Percentiles rank a stretch among this genome's conserved stretches.
Evolutionary conservation across 805 yeast species (phyloP).

Genomic region (Yamadazyma paraphyllophila): DNA sequence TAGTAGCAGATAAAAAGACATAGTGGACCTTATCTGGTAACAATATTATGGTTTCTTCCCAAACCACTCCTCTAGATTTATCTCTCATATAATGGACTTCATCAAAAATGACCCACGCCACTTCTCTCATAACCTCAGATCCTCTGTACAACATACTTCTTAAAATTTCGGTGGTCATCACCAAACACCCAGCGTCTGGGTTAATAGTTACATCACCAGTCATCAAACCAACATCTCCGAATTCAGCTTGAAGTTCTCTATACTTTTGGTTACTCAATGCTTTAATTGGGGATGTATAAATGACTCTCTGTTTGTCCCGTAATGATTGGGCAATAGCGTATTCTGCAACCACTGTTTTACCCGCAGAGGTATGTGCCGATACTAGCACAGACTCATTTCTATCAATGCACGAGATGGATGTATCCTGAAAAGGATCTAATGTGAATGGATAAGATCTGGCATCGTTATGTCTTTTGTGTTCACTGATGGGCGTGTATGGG

Average conservation of each 20-base stretch:
- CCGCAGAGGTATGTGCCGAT: slow-evolving; percentile 97
- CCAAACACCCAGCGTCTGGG: slow-evolving; percentile 97
- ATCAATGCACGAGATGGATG: slow-evolving; percentile 94
- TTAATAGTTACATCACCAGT: slow-evolving; percentile 99
- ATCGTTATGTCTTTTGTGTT: slow-evolving; percentile 72
- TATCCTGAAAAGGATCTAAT: slow-evolving; percentile 96
- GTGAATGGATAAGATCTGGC: slow-evolving; percentile 92
- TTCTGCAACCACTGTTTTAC: slow-evolving; percentile 96
- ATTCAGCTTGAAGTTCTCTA: slow-evolving; percentile 86
- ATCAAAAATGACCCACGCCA: slow-evolving; percentile 97
- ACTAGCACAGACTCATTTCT: slow-evolving; percentile 92
- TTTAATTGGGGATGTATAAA: slow-evolving; percentile 92
- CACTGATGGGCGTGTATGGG: slow-evolving; percentile 82
- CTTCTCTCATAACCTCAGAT: slow-evolving; percentile 97
- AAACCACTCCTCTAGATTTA: slow-evolving; percentile 96
- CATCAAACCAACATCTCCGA: slow-evolving; percentile 97
- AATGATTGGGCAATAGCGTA: slow-evolving; percentile 96
- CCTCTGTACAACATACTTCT: slow-evolving; percentile 97
- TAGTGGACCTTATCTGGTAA: slow-evolving; percentile 95
- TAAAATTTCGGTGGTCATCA: slow-evolving; percentile 98
- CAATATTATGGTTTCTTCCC: slow-evolving; percentile 98
- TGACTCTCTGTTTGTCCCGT: slow-evolving; percentile 87
- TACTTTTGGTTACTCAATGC: slow-evolving; percentile 93
- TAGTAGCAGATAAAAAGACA: slow-evolving; percentile 92
- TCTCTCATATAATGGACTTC: slow-evolving; percentile 99